phyloP scores from a whole-genome alignment of 1,284 basidiomycete genomes.

The Mycosarcoma mackinlayi region DNA sequence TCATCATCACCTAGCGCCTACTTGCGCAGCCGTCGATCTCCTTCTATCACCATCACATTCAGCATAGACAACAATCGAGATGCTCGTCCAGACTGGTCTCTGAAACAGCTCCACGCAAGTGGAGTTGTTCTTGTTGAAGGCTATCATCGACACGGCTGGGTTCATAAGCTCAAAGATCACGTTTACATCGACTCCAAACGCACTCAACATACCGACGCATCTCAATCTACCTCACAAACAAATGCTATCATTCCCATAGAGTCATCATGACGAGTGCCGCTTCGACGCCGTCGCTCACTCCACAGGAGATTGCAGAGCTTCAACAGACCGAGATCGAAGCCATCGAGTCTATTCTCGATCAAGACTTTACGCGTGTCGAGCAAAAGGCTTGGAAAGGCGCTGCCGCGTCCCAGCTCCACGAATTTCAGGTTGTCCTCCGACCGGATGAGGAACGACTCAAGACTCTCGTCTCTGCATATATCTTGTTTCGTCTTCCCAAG shows the following conservation, averaged over 20 bases:
- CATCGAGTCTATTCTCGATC: constrained; percentile 57
- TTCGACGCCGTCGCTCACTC: constrained; percentile 20
- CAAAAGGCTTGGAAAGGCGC: constrained; percentile 55
- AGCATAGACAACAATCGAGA: constrained; percentile 14
- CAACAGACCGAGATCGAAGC: constrained; percentile 63
- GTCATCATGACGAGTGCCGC: constrained; percentile 20
- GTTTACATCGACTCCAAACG: not conserved
- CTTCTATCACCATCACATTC: constrained; percentile 6
- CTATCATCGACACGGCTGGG: constrained; percentile 13
- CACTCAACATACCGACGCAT: constrained; percentile 4
- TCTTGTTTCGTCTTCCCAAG: constrained; percentile 57
- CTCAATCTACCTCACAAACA: constrained; percentile 8
- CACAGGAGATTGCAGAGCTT: constrained; percentile 55
- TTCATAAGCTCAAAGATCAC: not conserved
- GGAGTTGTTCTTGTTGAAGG: constrained; percentile 28
- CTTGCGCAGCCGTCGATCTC: not conserved
- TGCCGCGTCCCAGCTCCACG: constrained; percentile 39
- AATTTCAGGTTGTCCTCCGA: constrained; percentile 55
- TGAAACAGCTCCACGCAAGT: constrained; percentile 46
- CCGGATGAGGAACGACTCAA: constrained; percentile 60
- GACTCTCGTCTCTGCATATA: constrained; percentile 46
- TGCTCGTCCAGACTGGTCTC: constrained; percentile 20
- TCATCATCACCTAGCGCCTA: not conserved
- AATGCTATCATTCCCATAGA: constrained; percentile 9
- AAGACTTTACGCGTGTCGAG: constrained; percentile 52